Percentiles rank a stretch among this genome's conserved stretches.
These are phyloP conservation scores for Ustilago esculenta DNA, from an alignment of 1,284 basidiomycete genomes.

Conservation along the genomic window DNA sequence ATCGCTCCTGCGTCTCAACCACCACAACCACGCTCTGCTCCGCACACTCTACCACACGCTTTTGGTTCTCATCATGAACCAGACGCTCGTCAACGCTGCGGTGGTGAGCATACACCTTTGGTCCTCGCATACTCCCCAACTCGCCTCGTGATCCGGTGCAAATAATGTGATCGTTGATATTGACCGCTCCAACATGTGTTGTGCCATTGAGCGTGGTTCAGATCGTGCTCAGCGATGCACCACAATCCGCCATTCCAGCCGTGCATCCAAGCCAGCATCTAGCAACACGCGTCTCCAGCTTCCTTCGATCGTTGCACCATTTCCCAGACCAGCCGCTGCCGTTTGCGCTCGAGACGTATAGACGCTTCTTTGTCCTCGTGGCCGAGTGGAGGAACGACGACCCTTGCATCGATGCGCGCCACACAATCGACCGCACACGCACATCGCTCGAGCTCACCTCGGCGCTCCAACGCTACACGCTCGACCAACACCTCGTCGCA, in stretches of 20 bases:
- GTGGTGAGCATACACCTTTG: slow-evolving; percentile 10
- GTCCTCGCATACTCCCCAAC: no score
- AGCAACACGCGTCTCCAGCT: slow-evolving; percentile 8
- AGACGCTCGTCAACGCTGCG: slow-evolving; percentile 26
- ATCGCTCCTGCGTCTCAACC: neutral
- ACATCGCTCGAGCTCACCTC: slow-evolving; percentile 11
- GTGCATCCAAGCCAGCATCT: neutral
- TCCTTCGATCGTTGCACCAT: slow-evolving; percentile 14
- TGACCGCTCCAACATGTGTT: no score
- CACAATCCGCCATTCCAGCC: no score
- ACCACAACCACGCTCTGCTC: neutral
- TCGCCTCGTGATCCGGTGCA: no score
- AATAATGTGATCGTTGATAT: no score
- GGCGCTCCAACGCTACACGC: neutral
- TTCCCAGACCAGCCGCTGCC: slow-evolving; percentile 14
- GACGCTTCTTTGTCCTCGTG: slow-evolving; percentile 26
- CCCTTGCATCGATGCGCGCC: slow-evolving; percentile 13
- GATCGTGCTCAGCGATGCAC: slow-evolving; percentile 9
- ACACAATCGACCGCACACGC: slow-evolving; percentile 25
- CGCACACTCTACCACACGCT: no score
- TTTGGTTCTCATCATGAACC: slow-evolving; percentile 6
- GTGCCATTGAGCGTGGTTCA: neutral
- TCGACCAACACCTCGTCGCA: slow-evolving; percentile 6
- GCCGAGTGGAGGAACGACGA: slow-evolving; percentile 14
- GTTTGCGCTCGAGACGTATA: slow-evolving; percentile 9